A percentile compares a stretch with the other conserved stretches of the same genome.
Conservation (phyloP, 2,329 filamentous ascomycete species). For the Harringtonia lauricola region DNA sequence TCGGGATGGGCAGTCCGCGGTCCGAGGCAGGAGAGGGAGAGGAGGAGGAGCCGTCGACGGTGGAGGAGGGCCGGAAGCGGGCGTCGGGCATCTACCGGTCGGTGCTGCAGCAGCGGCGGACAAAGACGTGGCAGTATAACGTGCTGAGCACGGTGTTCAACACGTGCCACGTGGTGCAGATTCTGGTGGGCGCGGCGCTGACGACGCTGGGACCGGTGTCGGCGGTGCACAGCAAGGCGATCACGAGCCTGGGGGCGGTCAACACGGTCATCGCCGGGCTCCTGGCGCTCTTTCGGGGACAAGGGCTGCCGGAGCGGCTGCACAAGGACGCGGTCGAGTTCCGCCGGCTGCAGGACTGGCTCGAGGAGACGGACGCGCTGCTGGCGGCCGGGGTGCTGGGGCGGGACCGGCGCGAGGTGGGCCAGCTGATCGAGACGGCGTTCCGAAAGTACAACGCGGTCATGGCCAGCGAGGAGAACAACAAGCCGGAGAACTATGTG, state of each 20-base stretch:
- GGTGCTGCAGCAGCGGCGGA: conserved; percentile 22
- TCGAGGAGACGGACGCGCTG: conserved; percentile 40
- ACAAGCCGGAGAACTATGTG: conserved; percentile 6
- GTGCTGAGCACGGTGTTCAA: conserved; percentile 27
- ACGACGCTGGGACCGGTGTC: conserved; percentile 33
- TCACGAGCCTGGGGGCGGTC: conserved; percentile 48
- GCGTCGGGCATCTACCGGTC: conserved; percentile 30
- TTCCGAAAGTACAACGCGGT: conserved; percentile 24
- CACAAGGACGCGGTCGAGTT: conserved; percentile 34
- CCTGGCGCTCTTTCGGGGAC: conserved; percentile 42
- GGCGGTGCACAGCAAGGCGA: conserved; percentile 35
- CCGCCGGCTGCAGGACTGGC: conserved; percentile 37
- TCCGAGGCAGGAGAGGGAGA: no score
- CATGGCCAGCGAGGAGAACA: conserved; percentile 10
- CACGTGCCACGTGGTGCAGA: conserved; percentile 29
- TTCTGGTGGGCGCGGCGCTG: conserved; percentile 34
- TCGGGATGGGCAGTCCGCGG: conserved; percentile 25
- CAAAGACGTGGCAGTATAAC: conserved; percentile 21
- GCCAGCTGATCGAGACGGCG: conserved; percentile 28
- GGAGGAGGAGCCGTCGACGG: no score
- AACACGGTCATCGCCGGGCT: conserved; percentile 54
- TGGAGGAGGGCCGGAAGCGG: conserved; percentile 23
- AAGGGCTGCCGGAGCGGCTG: conserved; percentile 35
- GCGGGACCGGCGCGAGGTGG: conserved; percentile 28
- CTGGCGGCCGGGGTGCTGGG: conserved; percentile 30